These are phyloP conservation scores for Rhodotorula mucilaginosa DNA, from an alignment of 1,284 basidiomycete species.

Conservation along the genomic window DNA sequence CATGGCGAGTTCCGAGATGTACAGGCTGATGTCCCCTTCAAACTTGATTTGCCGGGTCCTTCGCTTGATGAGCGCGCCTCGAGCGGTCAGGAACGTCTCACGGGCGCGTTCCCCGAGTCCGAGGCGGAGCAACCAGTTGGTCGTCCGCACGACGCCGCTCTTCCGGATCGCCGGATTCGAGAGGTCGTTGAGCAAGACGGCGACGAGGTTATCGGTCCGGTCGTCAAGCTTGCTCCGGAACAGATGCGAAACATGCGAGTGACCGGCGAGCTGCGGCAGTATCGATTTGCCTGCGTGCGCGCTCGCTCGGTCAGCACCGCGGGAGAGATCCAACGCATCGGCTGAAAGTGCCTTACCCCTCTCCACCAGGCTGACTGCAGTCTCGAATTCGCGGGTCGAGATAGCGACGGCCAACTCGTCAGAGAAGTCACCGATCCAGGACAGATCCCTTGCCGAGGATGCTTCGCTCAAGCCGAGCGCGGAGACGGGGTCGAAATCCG, in stretches of 20 bases:
- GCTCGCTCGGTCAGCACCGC: not conserved
- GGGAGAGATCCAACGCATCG: constrained; percentile 22
- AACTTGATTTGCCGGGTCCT: constrained; percentile 82
- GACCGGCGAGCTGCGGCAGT: constrained; percentile 34
- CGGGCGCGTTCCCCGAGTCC: constrained; percentile 75
- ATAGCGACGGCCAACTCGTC: constrained; percentile 91
- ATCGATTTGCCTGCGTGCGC: constrained; percentile 32
- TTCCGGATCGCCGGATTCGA: constrained; percentile 74
- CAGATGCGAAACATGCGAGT: constrained; percentile 51
- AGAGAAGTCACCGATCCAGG: constrained; percentile 84
- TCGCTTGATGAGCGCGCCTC: constrained; percentile 70
- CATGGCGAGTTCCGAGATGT: constrained; percentile 71
- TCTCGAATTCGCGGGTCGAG: constrained; percentile 82
- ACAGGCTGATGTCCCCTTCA: constrained; percentile 81
- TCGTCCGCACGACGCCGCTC: constrained; percentile 66
- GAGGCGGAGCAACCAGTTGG: constrained; percentile 69
- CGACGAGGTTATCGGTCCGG: constrained; percentile 67
- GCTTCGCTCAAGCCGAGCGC: constrained; percentile 45
- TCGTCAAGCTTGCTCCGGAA: constrained; percentile 61
- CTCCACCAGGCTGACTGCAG: constrained; percentile 77
- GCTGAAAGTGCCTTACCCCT: constrained; percentile 58
- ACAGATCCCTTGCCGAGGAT: constrained; percentile 65
- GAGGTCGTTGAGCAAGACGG: constrained; percentile 71
- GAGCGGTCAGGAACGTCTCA: constrained; percentile 75
- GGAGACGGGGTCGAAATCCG: constrained; percentile 37